Percentiles rank a stretch among this genome's conserved stretches.
phyloP scores from a whole-genome alignment of 169 alveolate species.

The Toxoplasma gondii region DNA sequence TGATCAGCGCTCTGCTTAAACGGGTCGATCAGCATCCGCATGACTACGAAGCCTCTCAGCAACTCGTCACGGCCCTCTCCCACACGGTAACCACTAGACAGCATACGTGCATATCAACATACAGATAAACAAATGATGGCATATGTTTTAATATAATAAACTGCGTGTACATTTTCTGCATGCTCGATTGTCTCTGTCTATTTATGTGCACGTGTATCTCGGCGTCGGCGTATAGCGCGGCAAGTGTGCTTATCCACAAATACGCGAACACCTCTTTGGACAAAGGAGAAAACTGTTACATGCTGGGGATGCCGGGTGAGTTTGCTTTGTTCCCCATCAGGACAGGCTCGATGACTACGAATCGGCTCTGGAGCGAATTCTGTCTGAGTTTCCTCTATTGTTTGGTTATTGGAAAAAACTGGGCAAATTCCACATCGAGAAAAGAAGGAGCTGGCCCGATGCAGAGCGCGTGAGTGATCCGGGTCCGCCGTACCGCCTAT shows the following conservation, averaged over 20 bases:
- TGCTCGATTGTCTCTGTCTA: no score
- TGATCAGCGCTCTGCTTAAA: conserved; percentile 38
- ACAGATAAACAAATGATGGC: neutral
- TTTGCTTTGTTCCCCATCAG: neutral
- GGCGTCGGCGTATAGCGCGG: no score
- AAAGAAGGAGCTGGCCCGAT: conserved; percentile 57
- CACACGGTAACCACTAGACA: neutral
- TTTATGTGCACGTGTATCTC: no score
- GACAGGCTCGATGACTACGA: conserved; percentile 64
- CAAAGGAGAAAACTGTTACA: no score
- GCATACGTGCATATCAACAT: no score
- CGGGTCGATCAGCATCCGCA: conserved; percentile 57
- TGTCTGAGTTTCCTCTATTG: conserved; percentile 67
- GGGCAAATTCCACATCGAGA: conserved; percentile 54
- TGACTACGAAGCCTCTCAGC: conserved; percentile 59
- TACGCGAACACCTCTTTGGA: no score
- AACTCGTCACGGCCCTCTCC: conserved; percentile 55
- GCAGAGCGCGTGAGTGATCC: conserved; percentile 35
- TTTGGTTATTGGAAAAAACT: conserved; percentile 70
- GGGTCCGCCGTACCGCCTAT: neutral
- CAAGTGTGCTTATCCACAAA: no score
- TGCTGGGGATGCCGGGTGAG: neutral
- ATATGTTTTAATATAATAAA: neutral
- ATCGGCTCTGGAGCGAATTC: conserved; percentile 48
- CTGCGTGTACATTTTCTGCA: no score